Conservation (phyloP, 2,329 filamentous ascomycete species). For the Alternaria conjuncta region DNA sequence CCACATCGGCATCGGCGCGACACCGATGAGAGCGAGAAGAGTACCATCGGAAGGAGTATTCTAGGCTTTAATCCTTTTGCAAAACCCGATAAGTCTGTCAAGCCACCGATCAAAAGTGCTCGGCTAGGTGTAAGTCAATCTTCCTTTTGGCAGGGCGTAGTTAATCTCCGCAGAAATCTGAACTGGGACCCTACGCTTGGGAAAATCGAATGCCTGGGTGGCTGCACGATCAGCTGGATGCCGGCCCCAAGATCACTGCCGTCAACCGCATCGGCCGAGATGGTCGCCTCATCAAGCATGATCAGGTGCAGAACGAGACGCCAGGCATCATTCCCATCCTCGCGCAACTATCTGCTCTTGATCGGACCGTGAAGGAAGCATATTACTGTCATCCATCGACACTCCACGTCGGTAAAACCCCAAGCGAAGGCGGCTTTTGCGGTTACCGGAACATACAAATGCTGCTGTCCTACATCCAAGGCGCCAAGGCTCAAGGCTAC, state of each 20-base stretch:
- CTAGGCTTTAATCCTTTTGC: slow-evolving; percentile 43
- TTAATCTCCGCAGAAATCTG: slow-evolving; percentile 46
- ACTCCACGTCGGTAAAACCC: slow-evolving; percentile 76
- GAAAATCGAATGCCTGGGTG: slow-evolving; percentile 55
- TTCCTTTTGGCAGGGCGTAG: background rate
- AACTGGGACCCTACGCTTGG: slow-evolving; percentile 57
- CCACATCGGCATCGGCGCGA: slow-evolving; percentile 31
- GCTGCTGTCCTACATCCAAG: slow-evolving; percentile 79
- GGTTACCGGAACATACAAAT: slow-evolving; percentile 96
- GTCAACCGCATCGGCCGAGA: slow-evolving; percentile 52
- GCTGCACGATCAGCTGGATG: slow-evolving; percentile 50
- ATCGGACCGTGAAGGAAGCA: slow-evolving; percentile 68
- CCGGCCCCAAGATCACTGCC: slow-evolving; percentile 48
- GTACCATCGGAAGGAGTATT: slow-evolving; percentile 45
- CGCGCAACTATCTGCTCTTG: slow-evolving; percentile 62
- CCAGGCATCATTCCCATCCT: slow-evolving; percentile 54
- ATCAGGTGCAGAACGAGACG: slow-evolving; percentile 54
- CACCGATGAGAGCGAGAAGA: slow-evolving; percentile 43
- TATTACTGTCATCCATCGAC: slow-evolving; percentile 81
- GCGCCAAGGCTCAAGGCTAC: slow-evolving; percentile 62
- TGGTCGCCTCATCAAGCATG: slow-evolving; percentile 51
- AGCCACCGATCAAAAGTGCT: slow-evolving; percentile 38
- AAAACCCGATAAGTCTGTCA: slow-evolving; percentile 32
- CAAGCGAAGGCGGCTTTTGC: slow-evolving; percentile 91
- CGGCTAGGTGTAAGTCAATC: slow-evolving; percentile 44